phyloP scores from a whole-genome alignment of 805 yeast species.

The Spathaspora arborariae region DNA sequence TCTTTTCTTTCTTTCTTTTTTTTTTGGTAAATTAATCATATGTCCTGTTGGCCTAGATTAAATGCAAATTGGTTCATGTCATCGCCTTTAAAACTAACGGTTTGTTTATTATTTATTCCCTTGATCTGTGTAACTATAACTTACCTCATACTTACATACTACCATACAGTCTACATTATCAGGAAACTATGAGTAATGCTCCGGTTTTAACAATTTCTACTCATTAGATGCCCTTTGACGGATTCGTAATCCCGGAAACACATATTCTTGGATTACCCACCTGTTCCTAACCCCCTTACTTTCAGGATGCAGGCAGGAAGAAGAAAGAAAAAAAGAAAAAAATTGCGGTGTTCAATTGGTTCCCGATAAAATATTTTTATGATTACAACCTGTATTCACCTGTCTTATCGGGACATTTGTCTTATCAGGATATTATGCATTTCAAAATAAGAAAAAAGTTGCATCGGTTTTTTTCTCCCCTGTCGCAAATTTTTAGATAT shows the following conservation, averaged over 20 bases:
- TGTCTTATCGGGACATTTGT: not conserved
- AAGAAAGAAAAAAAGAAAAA: not conserved
- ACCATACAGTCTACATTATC: not conserved
- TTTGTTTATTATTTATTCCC: not conserved
- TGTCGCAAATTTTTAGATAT: constrained; percentile 1
- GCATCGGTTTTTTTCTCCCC: constrained; percentile 1
- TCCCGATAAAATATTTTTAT: not conserved
- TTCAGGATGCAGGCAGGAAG: not conserved
- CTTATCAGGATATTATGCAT: constrained; percentile 1
- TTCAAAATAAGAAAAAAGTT: constrained; percentile 1
- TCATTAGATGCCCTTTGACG: not conserved
- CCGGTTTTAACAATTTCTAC: not conserved
- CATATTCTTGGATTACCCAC: not conserved
- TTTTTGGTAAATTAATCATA: not conserved
- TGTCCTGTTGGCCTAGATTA: not conserved
- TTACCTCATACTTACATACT: not conserved
- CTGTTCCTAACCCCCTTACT: not conserved
- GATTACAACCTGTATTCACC: not conserved
- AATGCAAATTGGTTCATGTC: not conserved
- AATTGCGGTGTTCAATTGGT: not conserved
- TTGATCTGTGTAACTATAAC: not conserved
- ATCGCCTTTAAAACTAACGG: too few species aligned
- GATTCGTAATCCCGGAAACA: not conserved
- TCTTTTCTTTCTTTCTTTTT: not conserved
- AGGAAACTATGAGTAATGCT: not conserved